Percentiles rank a stretch among this genome's conserved stretches.
Conservation (phyloP, 106 monocot genomes). For the Narthecium ossifragum region DNA sequence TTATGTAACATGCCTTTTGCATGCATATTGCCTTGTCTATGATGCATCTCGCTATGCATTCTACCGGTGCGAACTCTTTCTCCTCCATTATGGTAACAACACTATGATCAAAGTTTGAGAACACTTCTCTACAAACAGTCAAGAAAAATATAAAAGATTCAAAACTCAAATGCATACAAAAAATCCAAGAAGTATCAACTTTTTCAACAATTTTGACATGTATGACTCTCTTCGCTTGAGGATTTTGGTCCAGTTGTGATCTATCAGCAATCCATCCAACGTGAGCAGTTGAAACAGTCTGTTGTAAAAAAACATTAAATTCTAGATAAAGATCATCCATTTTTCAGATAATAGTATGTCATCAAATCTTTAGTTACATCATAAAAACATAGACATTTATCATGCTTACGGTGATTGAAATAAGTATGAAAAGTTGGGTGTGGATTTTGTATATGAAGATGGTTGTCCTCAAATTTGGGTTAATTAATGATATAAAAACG, state of each 20-base stretch:
- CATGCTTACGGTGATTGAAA: too few relatives aligned
- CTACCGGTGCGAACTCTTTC: conserved; percentile 45
- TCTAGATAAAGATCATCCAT: too few relatives aligned
- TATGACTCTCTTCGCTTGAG: conserved; percentile 65
- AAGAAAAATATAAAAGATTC: conserved; percentile 1
- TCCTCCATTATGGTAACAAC: conserved; percentile 74
- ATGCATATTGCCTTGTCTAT: conserved; percentile 82
- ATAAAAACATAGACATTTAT: too few relatives aligned
- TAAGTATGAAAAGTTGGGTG: too few relatives aligned
- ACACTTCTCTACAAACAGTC: conserved; percentile 35
- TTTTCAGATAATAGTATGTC: too few relatives aligned
- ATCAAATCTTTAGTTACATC: too few relatives aligned
- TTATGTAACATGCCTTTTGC: conserved; percentile 41
- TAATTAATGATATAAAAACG: too few relatives aligned
- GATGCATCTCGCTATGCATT: conserved; percentile 59
- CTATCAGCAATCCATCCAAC: conserved; percentile 74
- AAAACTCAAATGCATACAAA: neutral
- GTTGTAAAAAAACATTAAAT: conserved; percentile 35
- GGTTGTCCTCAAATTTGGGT: too few relatives aligned
- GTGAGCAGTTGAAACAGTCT: conserved; percentile 66
- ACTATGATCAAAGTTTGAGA: conserved; percentile 52
- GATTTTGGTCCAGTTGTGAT: conserved; percentile 78
- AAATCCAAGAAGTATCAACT: too few relatives aligned
- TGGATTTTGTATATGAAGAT: too few relatives aligned
- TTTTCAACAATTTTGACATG: too few relatives aligned